Evolutionary conservation across 2,329 filamentous ascomycete genomes (phyloP), one percentile per base, ranked within the genome.

Genomic region (Blastomyces gilchristii): DNA sequence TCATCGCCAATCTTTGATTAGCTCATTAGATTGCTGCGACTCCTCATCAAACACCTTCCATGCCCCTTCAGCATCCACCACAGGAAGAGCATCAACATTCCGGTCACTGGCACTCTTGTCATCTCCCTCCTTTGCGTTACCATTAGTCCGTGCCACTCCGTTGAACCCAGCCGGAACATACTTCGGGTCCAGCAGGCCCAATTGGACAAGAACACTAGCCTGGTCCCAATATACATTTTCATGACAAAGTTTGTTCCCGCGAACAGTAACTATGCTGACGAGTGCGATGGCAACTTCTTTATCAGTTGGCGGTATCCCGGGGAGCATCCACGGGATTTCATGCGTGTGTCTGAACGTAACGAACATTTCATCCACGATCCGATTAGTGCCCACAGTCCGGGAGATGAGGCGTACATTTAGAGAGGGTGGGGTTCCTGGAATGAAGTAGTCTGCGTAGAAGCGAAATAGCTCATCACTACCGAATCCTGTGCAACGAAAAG

Each of bases 191-290:
- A 86, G 64, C 65, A 86, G 67, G 0, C 84, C 83, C 3, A 84
- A 75, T 70, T 86, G 84, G 61, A 85, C 80, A 62, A 86, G 71
- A 41, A 86, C 83, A 63, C 77, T 81, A 8, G 84, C 83, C 69
- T 86, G 84, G 68, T 86, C 84, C 84, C 84, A 86, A 67, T 86
- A 85, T 5, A 85, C 70, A 62, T 82, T 78, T 68, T 85, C 83
- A 58, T 79, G 79, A 69, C 77, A 79, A 37, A 83, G 65, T 66
- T 79, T 81, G 0, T 77, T 79, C 0, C 77, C 81, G 14, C 79
- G 70, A 62, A 86, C 74, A 39, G 79, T 79, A 1, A 85, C 82
- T 9, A 86, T 81, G 61, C 77, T 81, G 1, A 86, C 80, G 1
- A 86, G 71, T 0, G 82, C 78, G 2, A 84, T 76, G 68, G 86